Evolutionary conservation across 1,284 basidiomycete species (phyloP), one percentile per base, ranked within the genome.

Genomic region (Trametes sp.): DNA sequence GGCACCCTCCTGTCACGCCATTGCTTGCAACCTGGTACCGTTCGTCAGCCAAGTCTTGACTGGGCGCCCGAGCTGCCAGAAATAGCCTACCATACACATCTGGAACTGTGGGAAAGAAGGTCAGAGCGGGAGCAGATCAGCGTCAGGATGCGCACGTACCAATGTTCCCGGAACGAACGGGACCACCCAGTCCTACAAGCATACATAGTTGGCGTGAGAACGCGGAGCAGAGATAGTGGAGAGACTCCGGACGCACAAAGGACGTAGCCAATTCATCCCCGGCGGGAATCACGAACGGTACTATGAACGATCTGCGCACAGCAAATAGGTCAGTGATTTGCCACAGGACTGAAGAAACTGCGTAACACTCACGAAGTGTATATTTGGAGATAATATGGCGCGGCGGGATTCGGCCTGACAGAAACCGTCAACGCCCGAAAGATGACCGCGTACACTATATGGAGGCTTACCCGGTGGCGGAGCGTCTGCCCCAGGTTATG

Each of bases 351-450:
- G 21, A 4, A 61, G 26, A n/a, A 5, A 35, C 50, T 42, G 28
- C n/a, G n/a, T 9, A 41, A 28, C 31, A 76, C 84, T 73, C 64
- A 86, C 85, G 86, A 87, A 4, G 84, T 85, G 68, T 85, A 87
- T n/a, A 88, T 78, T 68, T 85, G 84, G 11, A 88, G 81, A 65
- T 75, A 84, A 70, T 87, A 87, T 13, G 87, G 87, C 2, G 85
- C 79, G 5, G 75, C 75, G 3, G 85, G 84, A 68, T 82, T 83
- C 5, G 84, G 85, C 14, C 86, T 87, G 64, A 11, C 14, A 35
- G 16, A 19, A 29, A 3, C 24, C 10, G 24, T 46, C 8, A 46
- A 24, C 31, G 60, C 41, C 36, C 21, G n/a, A n/a, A n/a, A n/a
- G n/a, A n/a, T n/a, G n/a, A n/a, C n/a, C n/a, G n/a, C n/a, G n/a